Base-by-base conservation (phyloP, 2,329 filamentous ascomycete species). In the Lasiodiplodia sp. region DNA sequence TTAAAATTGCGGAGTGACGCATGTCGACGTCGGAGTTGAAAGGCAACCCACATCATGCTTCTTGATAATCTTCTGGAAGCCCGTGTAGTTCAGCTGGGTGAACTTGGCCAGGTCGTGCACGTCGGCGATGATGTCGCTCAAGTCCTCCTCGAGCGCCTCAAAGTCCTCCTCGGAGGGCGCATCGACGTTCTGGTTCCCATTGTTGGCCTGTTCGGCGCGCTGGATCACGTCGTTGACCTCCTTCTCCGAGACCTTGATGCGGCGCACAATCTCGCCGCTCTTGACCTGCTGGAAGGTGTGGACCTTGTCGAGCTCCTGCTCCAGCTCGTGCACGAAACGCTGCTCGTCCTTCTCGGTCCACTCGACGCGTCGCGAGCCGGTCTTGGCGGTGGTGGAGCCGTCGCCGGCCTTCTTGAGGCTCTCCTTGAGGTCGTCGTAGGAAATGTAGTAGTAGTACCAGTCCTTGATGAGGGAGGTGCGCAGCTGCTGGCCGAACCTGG, bases 51-150 rank as follows among this genome's bases (percentile, higher is more conserved):
- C 92, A 83, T 97, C 96, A 80, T 99, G 96, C 86, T 99, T 99
- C 87, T 99, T 99, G 82, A 99, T 97, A 72, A 99, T 99, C 86
- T 99, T 99, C 85, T 97, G 96, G 79, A 99, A 99, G 5, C 96
- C 96, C 0, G 95, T 98, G 79, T 99, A 99, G 83, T 99, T 99
- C 78, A 99, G 84, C 83, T 97, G 95, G 7, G 97, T 96, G 79
- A 97, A 99, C 83, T 98, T 98, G 80, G 96, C 94, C 70, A 99
- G 87, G 76, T 99, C 96, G 81, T 99, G 95, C 25, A 99, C 96
- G 77, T 99, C 95, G 74, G 96, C 96, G 79, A 99, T 99, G 77
- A 99, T 94, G 79, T 99, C 96, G 82, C 94, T 97, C 76, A 99
- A 83, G 76, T 97, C 94, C 78, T 97, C 92, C 83, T 99, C 96